Base-by-base conservation (phyloP, 228 moss, liverwort and hornwort genomes). In the Sphagnum magellanicum region DNA sequence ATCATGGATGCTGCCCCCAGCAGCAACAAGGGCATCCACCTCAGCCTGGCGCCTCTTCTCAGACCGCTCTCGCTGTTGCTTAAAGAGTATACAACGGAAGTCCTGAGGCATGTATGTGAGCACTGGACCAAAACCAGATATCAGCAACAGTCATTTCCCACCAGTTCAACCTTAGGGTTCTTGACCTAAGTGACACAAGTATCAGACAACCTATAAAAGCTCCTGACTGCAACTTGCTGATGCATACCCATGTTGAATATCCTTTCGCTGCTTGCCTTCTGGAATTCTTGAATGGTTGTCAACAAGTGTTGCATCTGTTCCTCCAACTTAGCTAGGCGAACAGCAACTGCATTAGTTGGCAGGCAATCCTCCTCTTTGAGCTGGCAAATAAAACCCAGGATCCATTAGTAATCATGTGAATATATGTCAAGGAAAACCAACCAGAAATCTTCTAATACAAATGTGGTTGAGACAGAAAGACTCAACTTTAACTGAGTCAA, bases 71-170 rank as follows among this genome's bases (percentile, higher is more conserved):
- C 98, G 89, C 73, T 93, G 92, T 69, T 93, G 93, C 80, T 90
- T 93, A 59, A 98, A 70, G 60, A 92, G 75, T 8, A 83, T 68
- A 74, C 79, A 68, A 68, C 93, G 91, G 69, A 98, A 98, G 72
- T 98, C 98, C 81, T 98, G 98, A 68, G 98, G 98, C 98, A 98
- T 93, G 75, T 93, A 98, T 8, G 93, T 90, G 72, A 93, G 91
- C 75, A 98, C 96, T 97, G 90, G 76, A 78, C 67, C 55, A 8
- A 55, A 32, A 32, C 32, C 3, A 2, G 32, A 32, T 32, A 32
- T 32, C 32, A 32, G 32, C 32, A 32, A 32, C 32, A 32, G 3
- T 32, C 32, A 32, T 32, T 32, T 32, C 32, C 32, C 32, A 32
- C 32, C 32, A 32, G 32, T 32, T 32, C 32, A 32, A 32, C 32